Conservation (phyloP, 2,329 filamentous ascomycete species). For the Fusarium sp. region DNA sequence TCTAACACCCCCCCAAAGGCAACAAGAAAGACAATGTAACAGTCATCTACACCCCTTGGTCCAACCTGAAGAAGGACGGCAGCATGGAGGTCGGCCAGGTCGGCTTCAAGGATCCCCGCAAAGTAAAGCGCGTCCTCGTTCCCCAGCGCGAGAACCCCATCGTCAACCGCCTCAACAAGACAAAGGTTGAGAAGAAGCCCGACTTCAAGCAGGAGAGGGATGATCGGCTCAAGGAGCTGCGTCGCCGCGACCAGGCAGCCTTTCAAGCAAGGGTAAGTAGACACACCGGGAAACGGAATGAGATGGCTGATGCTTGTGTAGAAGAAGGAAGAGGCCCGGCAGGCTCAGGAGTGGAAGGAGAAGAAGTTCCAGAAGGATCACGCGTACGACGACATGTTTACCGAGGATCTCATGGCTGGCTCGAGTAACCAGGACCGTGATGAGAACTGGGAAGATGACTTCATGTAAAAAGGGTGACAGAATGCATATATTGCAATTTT, state of each 20-base stretch:
- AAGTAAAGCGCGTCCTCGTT: constrained; percentile 85
- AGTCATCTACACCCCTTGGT: constrained; percentile 97
- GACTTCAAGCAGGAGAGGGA: constrained; percentile 88
- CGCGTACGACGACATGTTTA: constrained; percentile 93
- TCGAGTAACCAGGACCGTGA: constrained; percentile 89
- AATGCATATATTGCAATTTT: constrained; percentile 7
- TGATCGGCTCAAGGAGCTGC: constrained; percentile 76
- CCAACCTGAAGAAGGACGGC: constrained; percentile 94
- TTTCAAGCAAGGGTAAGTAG: constrained; percentile 70
- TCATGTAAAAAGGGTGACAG: constrained; percentile 74
- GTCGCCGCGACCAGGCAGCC: constrained; percentile 76
- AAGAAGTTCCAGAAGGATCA: constrained; percentile 97
- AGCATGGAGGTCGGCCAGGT: constrained; percentile 97
- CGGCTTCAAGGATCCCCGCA: constrained; percentile 89
- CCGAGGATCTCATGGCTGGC: constrained; percentile 80
- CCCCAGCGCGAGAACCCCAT: constrained; percentile 86
- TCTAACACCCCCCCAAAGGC: constrained; percentile 62
- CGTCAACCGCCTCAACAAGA: constrained; percentile 98
- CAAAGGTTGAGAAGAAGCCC: constrained; percentile 87
- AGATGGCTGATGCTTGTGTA: constrained; percentile 50
- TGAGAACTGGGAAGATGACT: constrained; percentile 87
- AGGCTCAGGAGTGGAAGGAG: constrained; percentile 85
- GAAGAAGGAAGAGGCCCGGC: constrained; percentile 81
- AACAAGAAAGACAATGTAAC: constrained; percentile 99
- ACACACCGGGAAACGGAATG: no score